phyloP scores from a whole-genome alignment of 352 stramenopile genomes.

The Halophytophthora batemanensis region DNA sequence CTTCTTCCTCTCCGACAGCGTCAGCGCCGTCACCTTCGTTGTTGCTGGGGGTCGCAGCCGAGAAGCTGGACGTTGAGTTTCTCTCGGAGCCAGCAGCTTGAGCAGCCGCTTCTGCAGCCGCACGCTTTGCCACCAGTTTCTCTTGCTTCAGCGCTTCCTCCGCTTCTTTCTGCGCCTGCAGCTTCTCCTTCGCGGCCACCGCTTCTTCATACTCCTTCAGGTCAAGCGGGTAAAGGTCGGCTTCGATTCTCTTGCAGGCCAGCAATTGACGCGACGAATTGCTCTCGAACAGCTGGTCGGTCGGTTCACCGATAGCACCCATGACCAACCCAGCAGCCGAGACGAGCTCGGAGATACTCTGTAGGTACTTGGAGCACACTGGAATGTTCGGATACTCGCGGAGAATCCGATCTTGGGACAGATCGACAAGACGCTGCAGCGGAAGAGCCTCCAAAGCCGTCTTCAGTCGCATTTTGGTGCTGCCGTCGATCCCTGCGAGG shows the following conservation, averaged over 20 bases:
- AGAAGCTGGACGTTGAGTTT: constrained; percentile 20
- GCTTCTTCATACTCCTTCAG: constrained; percentile 67
- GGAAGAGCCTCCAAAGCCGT: constrained; percentile 52
- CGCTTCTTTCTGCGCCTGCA: constrained; percentile 40
- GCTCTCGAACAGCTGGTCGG: constrained; percentile 47
- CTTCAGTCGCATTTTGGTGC: constrained; percentile 28
- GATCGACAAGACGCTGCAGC: constrained; percentile 60
- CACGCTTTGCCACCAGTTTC: constrained; percentile 41
- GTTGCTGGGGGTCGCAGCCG: constrained; percentile 7
- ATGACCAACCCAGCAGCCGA: constrained; percentile 63
- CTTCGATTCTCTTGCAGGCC: constrained; percentile 61
- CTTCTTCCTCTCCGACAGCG: constrained; percentile 26
- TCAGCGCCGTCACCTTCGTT: constrained; percentile 13
- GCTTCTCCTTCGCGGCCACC: constrained; percentile 36
- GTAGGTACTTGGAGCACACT: constrained; percentile 81
- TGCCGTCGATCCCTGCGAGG: constrained; percentile 20
- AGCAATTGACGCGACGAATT: constrained; percentile 36
- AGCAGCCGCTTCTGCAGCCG: constrained; percentile 19
- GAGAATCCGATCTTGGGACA: constrained; percentile 72
- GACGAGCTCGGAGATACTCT: constrained; percentile 84
- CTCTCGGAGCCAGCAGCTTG: constrained; percentile 8
- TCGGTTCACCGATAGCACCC: constrained; percentile 42
- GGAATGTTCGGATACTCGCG: constrained; percentile 76
- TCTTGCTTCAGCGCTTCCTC: constrained; percentile 45
- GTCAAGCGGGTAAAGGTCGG: constrained; percentile 64